A percentile compares a stretch with the other conserved stretches of the same genome.
These are phyloP conservation scores for Tetrahymena borealis DNA, from an alignment of 73 alveolate species.

Conservation along the genomic window DNA sequence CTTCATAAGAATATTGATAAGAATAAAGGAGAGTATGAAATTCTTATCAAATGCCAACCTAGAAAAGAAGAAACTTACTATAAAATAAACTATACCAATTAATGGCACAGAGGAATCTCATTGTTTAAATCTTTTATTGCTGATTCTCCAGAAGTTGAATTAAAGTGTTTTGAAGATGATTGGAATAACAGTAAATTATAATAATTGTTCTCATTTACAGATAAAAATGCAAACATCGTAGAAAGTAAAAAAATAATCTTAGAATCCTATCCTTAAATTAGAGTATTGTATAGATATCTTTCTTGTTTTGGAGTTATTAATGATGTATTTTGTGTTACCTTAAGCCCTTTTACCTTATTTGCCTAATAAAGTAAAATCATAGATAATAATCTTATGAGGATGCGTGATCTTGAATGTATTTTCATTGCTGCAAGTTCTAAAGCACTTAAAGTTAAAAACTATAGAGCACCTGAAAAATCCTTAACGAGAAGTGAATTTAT, in stretches of 20 bases:
- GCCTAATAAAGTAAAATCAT: background rate
- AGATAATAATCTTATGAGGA: background rate
- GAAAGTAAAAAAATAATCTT: background rate
- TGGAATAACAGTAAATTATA: background rate
- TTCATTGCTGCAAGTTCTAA: constrained; percentile 30
- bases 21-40: background rate
- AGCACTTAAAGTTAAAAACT: constrained; percentile 9
- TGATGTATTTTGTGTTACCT: constrained; percentile 19
- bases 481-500: constrained; percentile 37
- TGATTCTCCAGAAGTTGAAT: background rate
- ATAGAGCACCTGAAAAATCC: constrained; percentile 44
- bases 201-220: background rate
- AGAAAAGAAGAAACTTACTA: background rate
- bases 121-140: background rate
- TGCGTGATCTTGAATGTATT: constrained; percentile 36
- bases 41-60: background rate
- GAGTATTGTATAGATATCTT: background rate
- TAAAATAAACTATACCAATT: background rate
- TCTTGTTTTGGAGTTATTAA: background rate
- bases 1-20: background rate
- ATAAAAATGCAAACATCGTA: background rate
- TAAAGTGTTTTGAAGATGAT: background rate
- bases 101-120: background rate
- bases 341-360: constrained; percentile 12
- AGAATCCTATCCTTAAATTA: background rate